Percentiles rank a stretch among this genome's conserved stretches.
Conservation (phyloP, 1,139 yeast species). For the Kluyveromyces sp. region DNA sequence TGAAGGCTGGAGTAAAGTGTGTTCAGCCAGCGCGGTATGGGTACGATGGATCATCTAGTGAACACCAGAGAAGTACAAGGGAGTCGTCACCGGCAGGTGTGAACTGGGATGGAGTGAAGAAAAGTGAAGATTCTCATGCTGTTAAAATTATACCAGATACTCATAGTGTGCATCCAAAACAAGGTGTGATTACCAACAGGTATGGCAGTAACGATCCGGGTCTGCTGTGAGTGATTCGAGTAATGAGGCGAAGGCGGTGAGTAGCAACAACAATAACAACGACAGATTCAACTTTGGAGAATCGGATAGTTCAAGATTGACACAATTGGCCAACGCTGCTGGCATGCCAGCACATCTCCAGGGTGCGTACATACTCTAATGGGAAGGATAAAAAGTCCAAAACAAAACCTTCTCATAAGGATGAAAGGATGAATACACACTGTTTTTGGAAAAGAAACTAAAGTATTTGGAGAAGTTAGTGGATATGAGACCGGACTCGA, state of each 20-base stretch:
- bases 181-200: no score
- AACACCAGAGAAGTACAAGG: not conserved
- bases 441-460: slow-evolving; percentile 44
- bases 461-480: slow-evolving; percentile 40
- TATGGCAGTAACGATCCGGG: no score
- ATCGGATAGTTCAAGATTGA: slow-evolving; percentile 12
- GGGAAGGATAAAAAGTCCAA: not conserved
- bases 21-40: slow-evolving; percentile 49
- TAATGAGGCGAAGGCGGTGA: not conserved
- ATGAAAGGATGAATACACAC: slow-evolving; percentile 44
- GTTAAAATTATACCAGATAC: no score
- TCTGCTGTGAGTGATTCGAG: not conserved
- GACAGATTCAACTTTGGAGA: slow-evolving; percentile 39
- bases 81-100: not conserved
- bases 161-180: no score
- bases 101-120: no score
- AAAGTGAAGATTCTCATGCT: no score
- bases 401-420: slow-evolving; percentile 1
- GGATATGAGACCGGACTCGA: slow-evolving; percentile 27
- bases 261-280: not conserved
- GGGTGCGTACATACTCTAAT: not conserved
- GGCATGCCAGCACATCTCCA: slow-evolving; percentile 13
- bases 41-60: slow-evolving; percentile 34
- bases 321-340: slow-evolving; percentile 1
- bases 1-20: slow-evolving; percentile 49